Evolutionary conservation across 495 filamentous ascomycete genomes (phyloP).

Genomic region (Aspergillus steynii): DNA sequence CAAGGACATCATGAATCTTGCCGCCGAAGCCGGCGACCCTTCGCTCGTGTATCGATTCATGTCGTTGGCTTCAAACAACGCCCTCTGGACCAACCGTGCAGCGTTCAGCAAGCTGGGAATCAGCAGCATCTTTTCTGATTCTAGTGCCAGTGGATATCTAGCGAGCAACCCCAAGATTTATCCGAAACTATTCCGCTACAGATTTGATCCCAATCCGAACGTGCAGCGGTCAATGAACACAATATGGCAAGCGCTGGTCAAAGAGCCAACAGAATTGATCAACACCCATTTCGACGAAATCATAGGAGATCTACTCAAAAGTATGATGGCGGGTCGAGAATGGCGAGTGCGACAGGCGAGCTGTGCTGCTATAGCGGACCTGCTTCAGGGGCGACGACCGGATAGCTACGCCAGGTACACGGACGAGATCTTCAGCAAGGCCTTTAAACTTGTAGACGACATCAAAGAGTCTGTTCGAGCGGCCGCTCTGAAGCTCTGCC

Average conservation of each 20-base stretch:
- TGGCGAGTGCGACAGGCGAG: conserved; percentile 92
- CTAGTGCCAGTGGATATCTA: conserved; percentile 69
- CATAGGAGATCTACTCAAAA: conserved; percentile 80
- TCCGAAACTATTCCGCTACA: conserved; percentile 89
- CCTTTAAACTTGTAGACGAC: conserved; percentile 84
- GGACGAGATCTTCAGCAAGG: conserved; percentile 75
- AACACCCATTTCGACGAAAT: conserved; percentile 80
- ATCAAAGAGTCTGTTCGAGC: conserved; percentile 87
- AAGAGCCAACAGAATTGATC: conserved; percentile 72
- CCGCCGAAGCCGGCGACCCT: conserved; percentile 90
- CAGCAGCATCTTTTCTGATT: conserved; percentile 85
- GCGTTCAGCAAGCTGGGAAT: conserved; percentile 94
- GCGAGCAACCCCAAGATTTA: conserved; percentile 87
- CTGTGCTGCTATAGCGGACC: conserved; percentile 85
- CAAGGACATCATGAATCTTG: conserved; percentile 90
- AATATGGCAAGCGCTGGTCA: conserved; percentile 92
- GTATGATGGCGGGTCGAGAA: conserved; percentile 76
- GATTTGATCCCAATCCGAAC: conserved; percentile 90
- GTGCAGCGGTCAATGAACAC: conserved; percentile 94
- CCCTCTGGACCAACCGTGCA: conserved; percentile 91
- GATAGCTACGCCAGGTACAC: conserved; percentile 82
- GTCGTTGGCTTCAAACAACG: conserved; percentile 90
- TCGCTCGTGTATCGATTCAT: conserved; percentile 96
- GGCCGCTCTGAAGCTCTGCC: conserved; percentile 78
- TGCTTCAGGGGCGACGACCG: conserved; percentile 73